phyloP scores from a whole-genome alignment of 805 yeast species.

The Starmerella apis region DNA sequence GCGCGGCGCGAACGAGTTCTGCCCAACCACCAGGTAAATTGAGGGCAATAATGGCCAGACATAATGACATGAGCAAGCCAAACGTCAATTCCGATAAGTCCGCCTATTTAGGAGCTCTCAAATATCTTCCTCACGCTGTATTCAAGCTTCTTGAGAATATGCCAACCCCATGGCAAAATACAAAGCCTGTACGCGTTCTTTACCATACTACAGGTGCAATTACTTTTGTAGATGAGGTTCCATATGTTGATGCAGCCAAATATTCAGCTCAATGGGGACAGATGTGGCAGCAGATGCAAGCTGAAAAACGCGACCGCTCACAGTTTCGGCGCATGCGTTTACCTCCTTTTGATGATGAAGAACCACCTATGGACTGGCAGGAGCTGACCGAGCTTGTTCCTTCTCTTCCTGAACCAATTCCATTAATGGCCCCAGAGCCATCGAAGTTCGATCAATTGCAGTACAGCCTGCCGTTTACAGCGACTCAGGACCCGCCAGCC shows the following conservation, averaged over 20 bases:
- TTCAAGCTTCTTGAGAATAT: slow-evolving; percentile 81
- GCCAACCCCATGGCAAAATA: slow-evolving; percentile 98
- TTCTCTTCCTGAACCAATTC: slow-evolving; percentile 56
- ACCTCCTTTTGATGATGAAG: slow-evolving; percentile 97
- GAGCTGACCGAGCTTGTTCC: slow-evolving; percentile 58
- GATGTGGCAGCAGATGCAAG: slow-evolving; percentile 83
- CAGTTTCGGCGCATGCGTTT: slow-evolving; percentile 87
- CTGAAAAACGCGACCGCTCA: slow-evolving; percentile 81
- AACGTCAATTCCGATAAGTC: slow-evolving; percentile 52
- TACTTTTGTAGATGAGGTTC: slow-evolving; percentile 85
- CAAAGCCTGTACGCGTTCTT: slow-evolving; percentile 73
- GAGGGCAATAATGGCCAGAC: slow-evolving; percentile 8
- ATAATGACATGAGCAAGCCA: slow-evolving; percentile 7
- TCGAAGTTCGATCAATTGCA: slow-evolving; percentile 1
- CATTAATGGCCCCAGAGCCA: not conserved
- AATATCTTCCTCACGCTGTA: slow-evolving; percentile 92
- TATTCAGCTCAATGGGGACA: slow-evolving; percentile 94
- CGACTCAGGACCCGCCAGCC: slow-evolving; percentile 10
- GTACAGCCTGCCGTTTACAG: slow-evolving; percentile 3
- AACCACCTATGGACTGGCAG: slow-evolving; percentile 77
- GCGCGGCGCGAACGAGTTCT: not conserved
- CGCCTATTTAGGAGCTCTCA: slow-evolving; percentile 79
- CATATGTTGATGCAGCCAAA: slow-evolving; percentile 84
- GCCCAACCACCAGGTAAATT: slow-evolving; percentile 4
- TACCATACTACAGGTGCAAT: slow-evolving; percentile 91